phyloP scores from a whole-genome alignment of 1,139 yeast species.

The Blastobotrys raffinosifermentans region DNA sequence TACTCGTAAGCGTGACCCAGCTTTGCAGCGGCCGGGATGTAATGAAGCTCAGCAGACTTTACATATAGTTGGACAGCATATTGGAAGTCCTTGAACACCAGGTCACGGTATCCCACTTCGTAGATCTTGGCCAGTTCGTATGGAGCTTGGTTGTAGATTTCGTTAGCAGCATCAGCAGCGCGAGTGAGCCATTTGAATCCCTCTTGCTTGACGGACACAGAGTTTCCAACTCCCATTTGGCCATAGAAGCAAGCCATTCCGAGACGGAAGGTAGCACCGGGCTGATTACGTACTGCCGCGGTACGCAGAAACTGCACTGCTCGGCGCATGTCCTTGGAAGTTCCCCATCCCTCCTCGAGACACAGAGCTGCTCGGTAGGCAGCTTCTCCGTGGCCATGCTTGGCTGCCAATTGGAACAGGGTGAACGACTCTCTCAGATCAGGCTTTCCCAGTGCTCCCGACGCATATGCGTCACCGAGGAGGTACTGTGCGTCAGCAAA shows the following conservation, averaged over 20 bases:
- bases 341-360: constrained; percentile 90
- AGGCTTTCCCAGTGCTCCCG: constrained; percentile 81
- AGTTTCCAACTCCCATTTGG: constrained; percentile 72
- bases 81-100: constrained; percentile 73
- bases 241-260: constrained; percentile 83
- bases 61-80: constrained; percentile 85
- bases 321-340: constrained; percentile 80
- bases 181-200: constrained; percentile 93
- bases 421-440: constrained; percentile 72
- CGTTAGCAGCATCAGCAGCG: constrained; percentile 79
- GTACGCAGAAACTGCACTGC: constrained; percentile 77
- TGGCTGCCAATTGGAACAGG: constrained; percentile 83
- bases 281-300: constrained; percentile 88
- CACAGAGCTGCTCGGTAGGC: constrained; percentile 89
- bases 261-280: constrained; percentile 90
- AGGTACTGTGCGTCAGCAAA: constrained; percentile 87
- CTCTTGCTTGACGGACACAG: constrained; percentile 64
- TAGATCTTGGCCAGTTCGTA: constrained; percentile 84
- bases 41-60: constrained; percentile 86
- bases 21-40: constrained; percentile 69
- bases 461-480: constrained; percentile 79
- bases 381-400: constrained; percentile 86
- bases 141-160: constrained; percentile 85
- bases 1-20: constrained; percentile 81
- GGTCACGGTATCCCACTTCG: constrained; percentile 78